A percentile compares a stretch with the other conserved stretches of the same genome.
These are phyloP conservation scores for Thamnidium elegans DNA, from an alignment of 192 early-diverging fungal species.

Conservation along the genomic window DNA sequence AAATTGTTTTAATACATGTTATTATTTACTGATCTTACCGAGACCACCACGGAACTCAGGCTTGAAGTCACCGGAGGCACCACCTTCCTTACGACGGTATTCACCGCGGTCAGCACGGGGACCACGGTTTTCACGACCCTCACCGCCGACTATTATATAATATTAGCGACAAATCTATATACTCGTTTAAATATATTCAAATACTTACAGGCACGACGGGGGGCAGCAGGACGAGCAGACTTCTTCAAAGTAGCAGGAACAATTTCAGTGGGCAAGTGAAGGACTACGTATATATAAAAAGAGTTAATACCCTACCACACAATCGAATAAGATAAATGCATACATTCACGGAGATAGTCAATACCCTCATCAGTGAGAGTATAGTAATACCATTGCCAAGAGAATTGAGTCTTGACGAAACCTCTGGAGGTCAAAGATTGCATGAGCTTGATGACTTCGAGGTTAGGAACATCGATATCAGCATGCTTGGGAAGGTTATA, in stretches of 20 bases:
- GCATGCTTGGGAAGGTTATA: conserved; percentile 93
- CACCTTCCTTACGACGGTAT: conserved; percentile 89
- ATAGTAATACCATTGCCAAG: conserved; percentile 99
- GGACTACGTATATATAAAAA: conserved; percentile 45
- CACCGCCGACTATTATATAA: conserved; percentile 52
- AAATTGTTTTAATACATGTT: background rate
- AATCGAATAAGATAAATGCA: background rate
- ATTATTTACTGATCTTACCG: conserved; percentile 22
- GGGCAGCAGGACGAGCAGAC: conserved; percentile 73
- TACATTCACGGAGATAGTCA: conserved; percentile 89
- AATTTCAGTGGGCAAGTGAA: conserved; percentile 96
- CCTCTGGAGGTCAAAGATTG: conserved; percentile 94
- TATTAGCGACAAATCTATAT: background rate
- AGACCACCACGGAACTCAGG: conserved; percentile 91
- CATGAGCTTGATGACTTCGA: conserved; percentile 98
- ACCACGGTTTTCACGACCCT: conserved; percentile 54
- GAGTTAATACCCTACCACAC: background rate
- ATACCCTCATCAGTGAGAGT: conserved; percentile 97
- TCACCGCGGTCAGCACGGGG: conserved; percentile 79
- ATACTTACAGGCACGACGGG: conserved; percentile 54
- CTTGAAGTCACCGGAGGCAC: conserved; percentile 88
- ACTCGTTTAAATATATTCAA: background rate
- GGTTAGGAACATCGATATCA: conserved; percentile 96
- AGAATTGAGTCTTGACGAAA: conserved; percentile 95
- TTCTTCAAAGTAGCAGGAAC: conserved; percentile 98